Evolutionary conservation across 2,329 filamentous ascomycete genomes (phyloP).

Genomic region (Aspergillus amoenus): DNA sequence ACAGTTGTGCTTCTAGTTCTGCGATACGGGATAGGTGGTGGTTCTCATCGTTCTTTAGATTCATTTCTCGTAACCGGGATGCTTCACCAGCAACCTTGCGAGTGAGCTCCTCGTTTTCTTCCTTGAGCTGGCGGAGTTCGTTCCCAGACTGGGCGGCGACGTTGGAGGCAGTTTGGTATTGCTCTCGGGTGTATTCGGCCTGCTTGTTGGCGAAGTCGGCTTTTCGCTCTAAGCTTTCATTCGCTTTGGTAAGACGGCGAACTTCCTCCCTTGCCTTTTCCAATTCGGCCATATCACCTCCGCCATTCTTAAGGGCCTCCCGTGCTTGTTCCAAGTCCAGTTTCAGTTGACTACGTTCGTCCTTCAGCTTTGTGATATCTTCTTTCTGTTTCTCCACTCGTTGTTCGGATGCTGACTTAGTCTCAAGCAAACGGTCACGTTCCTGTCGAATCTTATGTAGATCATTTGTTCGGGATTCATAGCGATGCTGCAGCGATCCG

Average conservation of each 20-base stretch:
- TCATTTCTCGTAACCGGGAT: conserved; percentile 38
- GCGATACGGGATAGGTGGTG: conserved; percentile 38
- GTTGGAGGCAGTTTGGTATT: conserved; percentile 49
- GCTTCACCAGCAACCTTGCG: conserved; percentile 39
- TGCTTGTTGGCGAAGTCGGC: conserved; percentile 44
- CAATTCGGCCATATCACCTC: conserved; percentile 41
- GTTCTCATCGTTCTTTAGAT: conserved; percentile 32
- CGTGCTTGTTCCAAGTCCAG: conserved; percentile 42
- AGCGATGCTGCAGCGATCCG: conserved; percentile 43
- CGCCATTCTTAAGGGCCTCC: conserved; percentile 39
- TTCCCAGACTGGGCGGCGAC: conserved; percentile 42
- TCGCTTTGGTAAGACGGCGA: conserved; percentile 36
- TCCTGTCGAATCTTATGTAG: conserved; percentile 39
- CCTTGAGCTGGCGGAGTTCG: conserved; percentile 38
- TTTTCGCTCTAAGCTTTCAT: conserved; percentile 35
- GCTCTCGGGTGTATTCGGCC: conserved; percentile 46
- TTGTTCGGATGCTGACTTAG: conserved; percentile 29
- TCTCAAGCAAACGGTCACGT: conserved; percentile 33
- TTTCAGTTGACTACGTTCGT: conserved; percentile 38
- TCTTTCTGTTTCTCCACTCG: conserved; percentile 36
- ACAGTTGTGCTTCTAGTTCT: conserved; percentile 39
- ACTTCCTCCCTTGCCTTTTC: conserved; percentile 43
- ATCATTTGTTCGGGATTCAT: conserved; percentile 41
- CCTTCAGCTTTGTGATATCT: conserved; percentile 41
- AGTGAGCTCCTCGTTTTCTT: conserved; percentile 38